phyloP scores from a whole-genome alignment of 1,139 yeast species.

The Debaryomyces singareniensis region DNA sequence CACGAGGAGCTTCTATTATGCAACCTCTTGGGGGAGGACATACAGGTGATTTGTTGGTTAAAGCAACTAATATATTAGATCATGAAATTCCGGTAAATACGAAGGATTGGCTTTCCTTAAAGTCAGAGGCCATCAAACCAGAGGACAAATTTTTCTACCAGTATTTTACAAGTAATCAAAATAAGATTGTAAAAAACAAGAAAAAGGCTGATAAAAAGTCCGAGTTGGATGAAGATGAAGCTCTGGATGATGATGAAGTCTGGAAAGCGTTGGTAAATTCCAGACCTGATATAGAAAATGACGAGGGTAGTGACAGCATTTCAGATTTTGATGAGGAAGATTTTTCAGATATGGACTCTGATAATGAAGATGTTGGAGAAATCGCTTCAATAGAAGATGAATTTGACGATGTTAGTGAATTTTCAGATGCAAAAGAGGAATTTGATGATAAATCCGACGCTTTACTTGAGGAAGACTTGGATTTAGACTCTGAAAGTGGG shows the following conservation, averaged over 20 bases:
- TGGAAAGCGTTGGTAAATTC: slow-evolving; percentile 88
- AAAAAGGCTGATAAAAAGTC: slow-evolving; percentile 11
- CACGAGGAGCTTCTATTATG: slow-evolving; percentile 90
- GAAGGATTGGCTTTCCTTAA: slow-evolving; percentile 72
- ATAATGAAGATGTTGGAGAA: slow-evolving; percentile 18
- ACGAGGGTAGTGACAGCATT: slow-evolving; percentile 40
- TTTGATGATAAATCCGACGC: slow-evolving; percentile 33
- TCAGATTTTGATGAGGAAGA: slow-evolving; percentile 25
- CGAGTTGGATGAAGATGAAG: slow-evolving; percentile 32
- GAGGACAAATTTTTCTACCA: slow-evolving; percentile 89
- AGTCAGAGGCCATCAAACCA: slow-evolving; percentile 63
- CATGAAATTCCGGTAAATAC: slow-evolving; percentile 66
- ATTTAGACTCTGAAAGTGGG: slow-evolving; percentile 8
- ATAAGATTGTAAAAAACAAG: slow-evolving; percentile 31
- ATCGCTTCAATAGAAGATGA: slow-evolving; percentile 11
- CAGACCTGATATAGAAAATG: slow-evolving; percentile 70
- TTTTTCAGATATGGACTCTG: slow-evolving; percentile 19
- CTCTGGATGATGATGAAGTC: slow-evolving; percentile 69
- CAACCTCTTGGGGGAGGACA: slow-evolving; percentile 93
- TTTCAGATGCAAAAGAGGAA: slow-evolving; percentile 19
- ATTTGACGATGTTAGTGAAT: slow-evolving; percentile 12
- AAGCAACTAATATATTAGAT: slow-evolving; percentile 46
- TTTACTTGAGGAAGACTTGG: slow-evolving; percentile 11
- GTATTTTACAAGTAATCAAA: slow-evolving; percentile 65
- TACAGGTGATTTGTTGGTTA: slow-evolving; percentile 70